These are phyloP conservation scores for Penicillium robsamsonii DNA, from an alignment of 495 filamentous ascomycete genomes.

Conservation along the genomic window DNA sequence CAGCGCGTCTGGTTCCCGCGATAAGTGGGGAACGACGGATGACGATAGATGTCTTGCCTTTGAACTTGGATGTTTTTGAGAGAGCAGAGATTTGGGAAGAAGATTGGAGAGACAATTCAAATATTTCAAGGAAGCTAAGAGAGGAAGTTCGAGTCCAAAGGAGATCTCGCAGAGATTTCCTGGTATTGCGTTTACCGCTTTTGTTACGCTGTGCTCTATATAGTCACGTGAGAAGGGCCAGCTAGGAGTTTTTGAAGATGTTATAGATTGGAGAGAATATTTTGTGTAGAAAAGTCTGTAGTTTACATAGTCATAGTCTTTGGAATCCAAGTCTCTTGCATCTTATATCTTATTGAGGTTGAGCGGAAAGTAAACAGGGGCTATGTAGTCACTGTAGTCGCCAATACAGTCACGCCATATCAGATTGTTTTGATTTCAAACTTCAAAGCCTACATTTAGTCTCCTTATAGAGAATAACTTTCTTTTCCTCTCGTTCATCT, in stretches of 20 bases:
- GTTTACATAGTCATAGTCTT: not conserved
- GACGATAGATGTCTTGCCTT: conserved; percentile 19
- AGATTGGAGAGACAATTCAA: not conserved
- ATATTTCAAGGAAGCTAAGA: not conserved
- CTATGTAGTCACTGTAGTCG: not conserved
- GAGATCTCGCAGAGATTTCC: conserved; percentile 21
- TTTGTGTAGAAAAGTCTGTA: not conserved
- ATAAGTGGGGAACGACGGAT: conserved; percentile 30
- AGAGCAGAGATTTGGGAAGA: not conserved
- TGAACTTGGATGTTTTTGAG: not conserved
- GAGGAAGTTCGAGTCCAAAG: not conserved
- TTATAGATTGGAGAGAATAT: not conserved
- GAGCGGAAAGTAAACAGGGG: not conserved
- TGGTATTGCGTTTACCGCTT: conserved; percentile 20
- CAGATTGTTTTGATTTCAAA: not conserved
- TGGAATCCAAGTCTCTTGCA: not conserved
- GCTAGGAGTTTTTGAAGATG: not conserved
- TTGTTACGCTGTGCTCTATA: conserved; percentile 16
- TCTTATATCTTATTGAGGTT: not conserved
- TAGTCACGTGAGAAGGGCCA: conserved; percentile 12
- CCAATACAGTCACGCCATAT: not conserved
- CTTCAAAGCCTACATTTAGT: not conserved
- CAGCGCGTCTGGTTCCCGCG: conserved; percentile 31
- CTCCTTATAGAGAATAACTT: not conserved
- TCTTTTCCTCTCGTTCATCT: not conserved